These are phyloP conservation scores for Boletus pseudo-olivaceus DNA, from an alignment of 768 basidiomycete species.

Conservation along the genomic window DNA sequence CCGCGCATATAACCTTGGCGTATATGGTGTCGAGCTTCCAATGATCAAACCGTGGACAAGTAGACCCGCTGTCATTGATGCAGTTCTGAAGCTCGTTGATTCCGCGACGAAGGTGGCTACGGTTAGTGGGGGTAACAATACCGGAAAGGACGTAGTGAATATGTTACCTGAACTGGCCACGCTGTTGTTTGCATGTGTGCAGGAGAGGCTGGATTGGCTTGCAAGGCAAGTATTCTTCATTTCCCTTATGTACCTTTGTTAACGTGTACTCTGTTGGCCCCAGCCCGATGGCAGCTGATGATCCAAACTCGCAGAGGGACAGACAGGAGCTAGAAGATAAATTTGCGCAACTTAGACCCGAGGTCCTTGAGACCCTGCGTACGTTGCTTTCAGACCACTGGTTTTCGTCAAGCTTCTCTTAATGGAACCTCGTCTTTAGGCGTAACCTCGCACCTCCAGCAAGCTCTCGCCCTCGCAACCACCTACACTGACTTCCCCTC, in stretches of 20 bases:
- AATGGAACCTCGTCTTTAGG: constrained; percentile 40
- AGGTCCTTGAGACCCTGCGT: constrained; percentile 80
- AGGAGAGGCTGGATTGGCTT: constrained; percentile 70
- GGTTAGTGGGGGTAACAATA: constrained; percentile 5
- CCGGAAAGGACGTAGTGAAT: constrained; percentile 38
- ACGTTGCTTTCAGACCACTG: constrained; percentile 25
- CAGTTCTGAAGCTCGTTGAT: constrained; percentile 69
- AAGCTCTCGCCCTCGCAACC: constrained; percentile 83
- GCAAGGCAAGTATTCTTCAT: constrained; percentile 40
- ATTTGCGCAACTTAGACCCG: constrained; percentile 70
- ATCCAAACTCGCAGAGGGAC: constrained; percentile 52
- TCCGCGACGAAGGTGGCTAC: constrained; percentile 41
- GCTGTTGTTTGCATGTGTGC: constrained; percentile 59
- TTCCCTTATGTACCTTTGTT: not conserved
- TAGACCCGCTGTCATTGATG: constrained; percentile 60
- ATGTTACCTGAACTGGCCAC: constrained; percentile 67
- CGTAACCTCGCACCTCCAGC: constrained; percentile 55
- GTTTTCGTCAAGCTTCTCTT: not conserved
- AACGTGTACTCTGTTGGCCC: not conserved
- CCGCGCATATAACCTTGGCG: constrained; percentile 62
- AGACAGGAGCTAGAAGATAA: constrained; percentile 57
- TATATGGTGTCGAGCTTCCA: constrained; percentile 75
- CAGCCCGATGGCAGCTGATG: constrained; percentile 46
- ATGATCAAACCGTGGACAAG: constrained; percentile 86
- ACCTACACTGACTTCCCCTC: constrained; percentile 81